Conservation (phyloP, 345 rosid species). For the Lumnitzera littorea region DNA sequence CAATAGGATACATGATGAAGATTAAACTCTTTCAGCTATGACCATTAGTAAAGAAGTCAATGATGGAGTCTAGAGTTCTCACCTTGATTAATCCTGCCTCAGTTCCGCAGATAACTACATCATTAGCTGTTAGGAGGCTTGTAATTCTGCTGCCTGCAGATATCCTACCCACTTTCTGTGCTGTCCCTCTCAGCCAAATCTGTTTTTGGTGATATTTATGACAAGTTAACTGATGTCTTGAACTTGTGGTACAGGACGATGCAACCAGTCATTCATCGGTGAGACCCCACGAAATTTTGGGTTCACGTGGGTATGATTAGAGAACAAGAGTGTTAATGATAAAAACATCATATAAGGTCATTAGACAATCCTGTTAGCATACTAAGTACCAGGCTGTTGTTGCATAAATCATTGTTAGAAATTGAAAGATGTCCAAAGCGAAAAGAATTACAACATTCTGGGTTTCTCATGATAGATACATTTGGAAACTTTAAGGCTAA, state of each 20-base stretch:
- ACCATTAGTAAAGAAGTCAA: background rate
- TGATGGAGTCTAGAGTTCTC: slow-evolving; percentile 1
- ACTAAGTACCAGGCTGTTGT: background rate
- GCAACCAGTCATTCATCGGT: too few species aligned
- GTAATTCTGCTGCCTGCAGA: slow-evolving; percentile 90
- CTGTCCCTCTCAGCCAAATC: slow-evolving; percentile 85
- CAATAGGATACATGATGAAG: background rate
- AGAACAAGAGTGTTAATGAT: too few species aligned
- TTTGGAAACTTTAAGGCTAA: too few species aligned
- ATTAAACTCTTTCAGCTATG: too few species aligned
- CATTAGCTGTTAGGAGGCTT: slow-evolving; percentile 77
- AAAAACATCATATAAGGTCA: background rate
- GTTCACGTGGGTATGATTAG: too few species aligned
- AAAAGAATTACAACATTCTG: too few species aligned
- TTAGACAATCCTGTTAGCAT: background rate
- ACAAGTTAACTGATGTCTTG: background rate
- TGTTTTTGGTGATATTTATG: slow-evolving; percentile 11
- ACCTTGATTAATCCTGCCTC: slow-evolving; percentile 82
- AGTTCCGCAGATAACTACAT: slow-evolving; percentile 69
- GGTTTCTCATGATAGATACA: too few species aligned
- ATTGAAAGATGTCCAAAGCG: too few species aligned
- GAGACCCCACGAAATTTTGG: too few species aligned
- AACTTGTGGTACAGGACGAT: too few species aligned
- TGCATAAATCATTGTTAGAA: background rate
- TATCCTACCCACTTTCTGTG: slow-evolving; percentile 79